phyloP scores from a whole-genome alignment of 2,329 filamentous ascomycete species.

The Colletotrichum melonis region DNA sequence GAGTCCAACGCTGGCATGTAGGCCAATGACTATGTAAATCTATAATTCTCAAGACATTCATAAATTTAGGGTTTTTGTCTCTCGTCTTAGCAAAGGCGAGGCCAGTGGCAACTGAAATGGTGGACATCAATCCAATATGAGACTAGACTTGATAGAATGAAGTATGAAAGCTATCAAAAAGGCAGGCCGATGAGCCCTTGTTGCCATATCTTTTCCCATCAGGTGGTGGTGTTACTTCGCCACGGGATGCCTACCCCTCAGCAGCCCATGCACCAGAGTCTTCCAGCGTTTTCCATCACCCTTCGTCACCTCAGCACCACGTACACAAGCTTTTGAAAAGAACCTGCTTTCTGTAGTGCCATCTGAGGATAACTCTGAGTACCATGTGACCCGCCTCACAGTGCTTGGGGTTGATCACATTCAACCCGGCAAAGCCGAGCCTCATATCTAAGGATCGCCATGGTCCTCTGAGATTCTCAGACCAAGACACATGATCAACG shows the following conservation, averaged over 20 bases:
- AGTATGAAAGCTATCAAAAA: background rate
- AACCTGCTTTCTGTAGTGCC: background rate
- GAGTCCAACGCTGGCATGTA: background rate
- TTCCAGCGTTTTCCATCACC: background rate
- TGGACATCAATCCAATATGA: no score
- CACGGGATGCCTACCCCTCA: conserved; percentile 11
- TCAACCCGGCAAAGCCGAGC: background rate
- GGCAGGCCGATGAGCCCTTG: background rate
- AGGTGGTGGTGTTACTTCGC: conserved; percentile 8
- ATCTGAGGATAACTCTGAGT: no score
- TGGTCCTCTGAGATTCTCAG: background rate
- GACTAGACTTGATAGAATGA: no score
- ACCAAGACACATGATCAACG: background rate
- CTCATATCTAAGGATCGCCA: background rate
- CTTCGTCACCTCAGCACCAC: background rate
- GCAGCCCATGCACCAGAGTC: background rate
- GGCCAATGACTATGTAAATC: background rate
- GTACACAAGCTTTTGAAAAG: background rate
- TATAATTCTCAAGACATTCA: no score
- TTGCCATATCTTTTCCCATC: background rate
- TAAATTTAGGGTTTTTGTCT: no score
- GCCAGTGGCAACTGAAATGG: no score
- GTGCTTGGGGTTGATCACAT: background rate
- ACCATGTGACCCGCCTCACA: background rate
- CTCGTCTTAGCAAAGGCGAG: no score